phyloP scores from a whole-genome alignment of 2,329 filamentous ascomycete genomes.

The Stemphylium vesicarium region DNA sequence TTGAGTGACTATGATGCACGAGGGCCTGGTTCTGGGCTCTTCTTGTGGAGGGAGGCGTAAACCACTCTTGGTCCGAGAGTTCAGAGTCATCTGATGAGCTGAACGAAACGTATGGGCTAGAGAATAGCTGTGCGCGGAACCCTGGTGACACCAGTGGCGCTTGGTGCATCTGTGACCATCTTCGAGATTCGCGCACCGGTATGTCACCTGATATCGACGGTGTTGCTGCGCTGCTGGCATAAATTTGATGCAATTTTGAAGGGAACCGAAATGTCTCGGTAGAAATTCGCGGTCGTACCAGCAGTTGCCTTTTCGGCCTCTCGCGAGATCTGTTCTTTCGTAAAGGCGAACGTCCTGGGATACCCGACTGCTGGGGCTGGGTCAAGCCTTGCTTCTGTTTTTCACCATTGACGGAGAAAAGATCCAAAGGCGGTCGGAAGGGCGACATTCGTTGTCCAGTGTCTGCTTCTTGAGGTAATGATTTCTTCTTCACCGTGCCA shows the following conservation, averaged over 20 bases:
- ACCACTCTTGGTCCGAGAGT: constrained; percentile 19
- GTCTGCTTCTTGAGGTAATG: neutral
- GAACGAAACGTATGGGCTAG: neutral
- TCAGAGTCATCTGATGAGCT: constrained; percentile 5
- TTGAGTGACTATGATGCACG: neutral
- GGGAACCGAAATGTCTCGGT: constrained; percentile 29
- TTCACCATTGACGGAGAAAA: constrained; percentile 14
- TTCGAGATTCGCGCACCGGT: constrained; percentile 1
- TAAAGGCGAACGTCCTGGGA: constrained; percentile 12
- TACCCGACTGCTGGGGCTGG: constrained; percentile 6
- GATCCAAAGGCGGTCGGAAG: constrained; percentile 7
- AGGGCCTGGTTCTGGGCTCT: constrained; percentile 4
- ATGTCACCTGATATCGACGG: neutral
- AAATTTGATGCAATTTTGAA: neutral
- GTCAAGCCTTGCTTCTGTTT: neutral
- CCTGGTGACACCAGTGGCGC: neutral
- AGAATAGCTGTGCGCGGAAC: neutral
- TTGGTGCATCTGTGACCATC: constrained; percentile 3
- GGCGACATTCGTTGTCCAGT: constrained; percentile 1
- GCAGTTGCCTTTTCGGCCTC: constrained; percentile 8
- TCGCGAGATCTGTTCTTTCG: neutral
- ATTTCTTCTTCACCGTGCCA: constrained; percentile 17
- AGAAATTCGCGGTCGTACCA: constrained; percentile 23
- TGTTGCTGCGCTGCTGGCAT: neutral
- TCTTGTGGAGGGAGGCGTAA: constrained; percentile 21